Evolutionary conservation across 768 basidiomycete genomes (phyloP), one percentile per base, ranked within the genome.

Genomic region (Agrocybe pediades): DNA sequence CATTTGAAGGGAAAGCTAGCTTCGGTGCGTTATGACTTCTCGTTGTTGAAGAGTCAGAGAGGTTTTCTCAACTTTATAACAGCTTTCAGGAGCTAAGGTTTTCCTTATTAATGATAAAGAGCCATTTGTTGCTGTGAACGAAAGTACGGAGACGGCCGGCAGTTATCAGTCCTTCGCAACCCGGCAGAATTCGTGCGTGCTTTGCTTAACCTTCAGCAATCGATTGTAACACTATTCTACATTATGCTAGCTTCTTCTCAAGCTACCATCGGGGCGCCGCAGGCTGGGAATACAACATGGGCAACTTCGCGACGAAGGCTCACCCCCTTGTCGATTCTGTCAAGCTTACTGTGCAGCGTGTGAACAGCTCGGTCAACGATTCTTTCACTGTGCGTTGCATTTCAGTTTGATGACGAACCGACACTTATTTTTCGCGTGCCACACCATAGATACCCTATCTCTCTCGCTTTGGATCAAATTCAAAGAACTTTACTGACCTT

Each of bases 401-500:
- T 44, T 42, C 16, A n/a, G 19, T 30, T 41, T 27, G 8, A 33
- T 24, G 27, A 27, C 26, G 25, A 24, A 49, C 49, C 36, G 55
- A 51, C 36, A 17, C 23, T 33, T 36, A 20, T 29, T 27, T 8
- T 46, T 7, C n/a, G n/a, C n/a, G n/a, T n/a, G n/a, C n/a, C n/a
- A n/a, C n/a, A n/a, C n/a, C n/a, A n/a, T 41, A 85, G 83, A 65
- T 85, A 48, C 83, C 84, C 11, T 86, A 83, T 64, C 79, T 80
- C 30, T 83, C 83, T 3, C 76, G 81, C 39, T 73, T 84, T 55
- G 76, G 77, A 21, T 68, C 76, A 1, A 62, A 64, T 9, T 69
- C 79, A 21, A 71, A 70, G 19, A 62, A 72, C 16, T 86, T 83
- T 62, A 79, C 79, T 1, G 74, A 83, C 61, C 65, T 68, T 2